Conservation (phyloP, 1,139 yeast species). For the Scheffersomyces quercinus region DNA sequence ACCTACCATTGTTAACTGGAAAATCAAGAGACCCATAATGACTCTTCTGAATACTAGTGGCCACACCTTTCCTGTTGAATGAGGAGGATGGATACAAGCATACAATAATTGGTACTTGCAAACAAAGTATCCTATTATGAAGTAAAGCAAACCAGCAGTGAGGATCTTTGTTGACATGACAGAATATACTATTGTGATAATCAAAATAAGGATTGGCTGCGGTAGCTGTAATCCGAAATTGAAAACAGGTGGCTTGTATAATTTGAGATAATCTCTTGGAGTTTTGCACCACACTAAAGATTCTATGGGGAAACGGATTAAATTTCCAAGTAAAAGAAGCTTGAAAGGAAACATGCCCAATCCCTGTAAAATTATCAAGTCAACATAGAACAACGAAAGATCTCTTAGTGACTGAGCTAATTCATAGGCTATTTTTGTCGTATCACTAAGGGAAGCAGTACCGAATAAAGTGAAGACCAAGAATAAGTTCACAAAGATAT, state of each 20-base stretch:
- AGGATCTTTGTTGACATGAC: constrained; percentile 76
- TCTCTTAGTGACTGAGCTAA: constrained; percentile 70
- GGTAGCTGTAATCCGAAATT: constrained; percentile 83
- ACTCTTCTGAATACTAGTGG: constrained; percentile 75
- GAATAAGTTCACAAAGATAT: constrained; percentile 74
- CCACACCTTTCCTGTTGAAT: constrained; percentile 89
- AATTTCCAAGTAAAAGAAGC: constrained; percentile 51
- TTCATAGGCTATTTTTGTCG: constrained; percentile 72
- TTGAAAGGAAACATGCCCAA: constrained; percentile 78
- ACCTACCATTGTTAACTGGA: constrained; percentile 92
- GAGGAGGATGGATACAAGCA: constrained; percentile 84
- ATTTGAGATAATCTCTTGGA: constrained; percentile 67
- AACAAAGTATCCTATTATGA: constrained; percentile 71
- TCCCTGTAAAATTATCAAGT: constrained; percentile 72
- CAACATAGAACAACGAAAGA: constrained; percentile 70
- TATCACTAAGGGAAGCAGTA: constrained; percentile 73
- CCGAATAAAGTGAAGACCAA: constrained; percentile 80
- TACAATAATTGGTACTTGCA: constrained; percentile 80
- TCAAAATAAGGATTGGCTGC: constrained; percentile 73
- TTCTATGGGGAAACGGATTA: constrained; percentile 24
- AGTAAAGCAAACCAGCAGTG: constrained; percentile 71
- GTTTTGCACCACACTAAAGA: constrained; percentile 33
- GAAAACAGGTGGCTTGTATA: constrained; percentile 75
- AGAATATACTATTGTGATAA: constrained; percentile 75
- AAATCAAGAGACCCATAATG: constrained; percentile 66